These are phyloP conservation scores for Delonix regia DNA, from an alignment of 306 rosid genomes.

Conservation along the genomic window DNA sequence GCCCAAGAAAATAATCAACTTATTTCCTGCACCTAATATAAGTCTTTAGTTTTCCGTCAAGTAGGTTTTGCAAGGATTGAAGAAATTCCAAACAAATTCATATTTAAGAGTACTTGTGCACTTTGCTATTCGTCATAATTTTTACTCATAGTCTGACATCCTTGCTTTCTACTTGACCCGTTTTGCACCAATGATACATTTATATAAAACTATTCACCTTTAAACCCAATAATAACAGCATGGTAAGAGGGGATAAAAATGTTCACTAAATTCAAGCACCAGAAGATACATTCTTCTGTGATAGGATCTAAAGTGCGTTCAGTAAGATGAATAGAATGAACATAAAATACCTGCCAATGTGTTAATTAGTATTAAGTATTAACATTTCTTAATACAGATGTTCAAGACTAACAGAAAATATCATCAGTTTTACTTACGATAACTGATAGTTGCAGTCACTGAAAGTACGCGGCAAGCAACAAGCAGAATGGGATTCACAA, in stretches of 20 bases:
- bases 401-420: background rate
- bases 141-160: background rate
- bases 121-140: background rate
- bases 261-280: background rate
- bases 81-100: background rate
- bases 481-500: background rate
- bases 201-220: background rate
- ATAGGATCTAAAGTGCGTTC: background rate
- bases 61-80: background rate
- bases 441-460: background rate
- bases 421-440: background rate
- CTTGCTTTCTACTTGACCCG: background rate
- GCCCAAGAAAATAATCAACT: no score
- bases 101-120: background rate
- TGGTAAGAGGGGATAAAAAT: background rate
- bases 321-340: constrained; percentile 1
- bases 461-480: constrained; percentile 20
- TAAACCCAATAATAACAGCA: background rate
- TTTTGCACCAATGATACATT: background rate
- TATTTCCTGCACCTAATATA: no score
- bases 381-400: background rate
- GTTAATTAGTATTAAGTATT: background rate
- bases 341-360: background rate
- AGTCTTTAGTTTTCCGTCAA: no score
- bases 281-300: background rate